Evolutionary conservation across 2,329 filamentous ascomycete genomes (phyloP), one percentile per base, ranked within the genome.

Genomic region (Diplocarpon rosae): DNA sequence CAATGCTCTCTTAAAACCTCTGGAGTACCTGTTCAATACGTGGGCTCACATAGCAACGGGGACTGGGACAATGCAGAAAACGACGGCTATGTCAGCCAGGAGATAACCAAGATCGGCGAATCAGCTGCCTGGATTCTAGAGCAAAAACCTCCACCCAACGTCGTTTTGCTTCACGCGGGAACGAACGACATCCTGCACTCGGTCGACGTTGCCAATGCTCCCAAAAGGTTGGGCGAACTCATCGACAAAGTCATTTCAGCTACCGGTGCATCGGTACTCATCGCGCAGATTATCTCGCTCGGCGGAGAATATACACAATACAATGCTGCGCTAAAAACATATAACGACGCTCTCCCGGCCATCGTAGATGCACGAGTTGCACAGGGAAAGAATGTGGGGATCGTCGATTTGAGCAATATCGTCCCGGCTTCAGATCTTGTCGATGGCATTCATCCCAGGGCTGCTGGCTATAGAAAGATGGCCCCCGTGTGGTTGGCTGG

Each of bases 171-270:
- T 0, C 54, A 61, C 35, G 59, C 59, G 5, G 61, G 62, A 2
- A 62, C 60, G n/a, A 64, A 64, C 40, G 61, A 65, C 24, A 55
- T 62, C 37, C 50, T 54, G 36, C 39, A 49, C 11, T 53, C 57
- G 12, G 8, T 37, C 1, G 47, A 58, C 16, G 53, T 53, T 27
- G 44, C 35, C 1, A 50, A 51, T 16, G 65, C 64, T 4, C 62
- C 64, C 3, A 48, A 54, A 13, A 56, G 62, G n/a, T 51, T 67
- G 2, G 57, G 56, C 3, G 42, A 17, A 3, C 43, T 66, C 15
- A 52, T 66, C 11, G 63, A 65, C 45, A 47, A 56, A 12, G 50
- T 66, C 3, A 39, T 62, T 8, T 60, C 62, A 0, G 58, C 62
- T 39, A 56, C 63, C 5, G 59, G 57, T 5, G 32, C 32, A 12